Evolutionary conservation across 2,329 filamentous ascomycete genomes (phyloP), one percentile per base, ranked within the genome.

Genomic region (Colletotrichum spaethianum): DNA sequence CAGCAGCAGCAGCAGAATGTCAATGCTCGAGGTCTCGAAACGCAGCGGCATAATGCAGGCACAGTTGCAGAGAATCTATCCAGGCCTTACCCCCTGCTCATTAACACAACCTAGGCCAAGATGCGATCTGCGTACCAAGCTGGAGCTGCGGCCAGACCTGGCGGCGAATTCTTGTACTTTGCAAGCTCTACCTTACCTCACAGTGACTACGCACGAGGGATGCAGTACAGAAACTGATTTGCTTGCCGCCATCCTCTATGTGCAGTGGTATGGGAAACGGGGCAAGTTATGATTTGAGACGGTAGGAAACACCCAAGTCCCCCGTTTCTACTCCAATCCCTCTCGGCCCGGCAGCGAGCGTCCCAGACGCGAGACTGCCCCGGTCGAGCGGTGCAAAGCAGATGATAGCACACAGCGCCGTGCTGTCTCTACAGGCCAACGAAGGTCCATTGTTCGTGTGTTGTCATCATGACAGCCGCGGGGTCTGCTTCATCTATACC

Each of bases 1-100:
- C 50, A 57, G 42, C 36, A 71, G 56, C 50, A 57, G 42, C 44
- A 28, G 50, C 20, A 36, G 40, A 60, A 31, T 67, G 63, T 67
- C 63, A 55, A 63, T 52, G 57, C 57, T 72, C 52, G 23, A 61
- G 20, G 23, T 44, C 50, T 59, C 69, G 65, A 70, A 64, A 70
- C 60, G 64, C 40, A 48, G 53, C 38, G 56, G 48, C 31, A 72
- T 42, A 46, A 70, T 70, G 42, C 46, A 64, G 66, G 38, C 52
- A 42, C 28, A 12, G 38, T 56, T 16, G 52, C 31, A 36, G 50
- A 63, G 38, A 26, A 57, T 44, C 42, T 50, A 57, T 26, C 20
- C 28, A 63, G 64, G 55, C 36, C 42, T 71, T 44, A 38, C 67
- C 38, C 46, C 38, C 28, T n/a, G 48, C 38, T 3, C n/a, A 68